Conservation (phyloP, 768 basidiomycete species). For the Sporobolomyces roseus region DNA sequence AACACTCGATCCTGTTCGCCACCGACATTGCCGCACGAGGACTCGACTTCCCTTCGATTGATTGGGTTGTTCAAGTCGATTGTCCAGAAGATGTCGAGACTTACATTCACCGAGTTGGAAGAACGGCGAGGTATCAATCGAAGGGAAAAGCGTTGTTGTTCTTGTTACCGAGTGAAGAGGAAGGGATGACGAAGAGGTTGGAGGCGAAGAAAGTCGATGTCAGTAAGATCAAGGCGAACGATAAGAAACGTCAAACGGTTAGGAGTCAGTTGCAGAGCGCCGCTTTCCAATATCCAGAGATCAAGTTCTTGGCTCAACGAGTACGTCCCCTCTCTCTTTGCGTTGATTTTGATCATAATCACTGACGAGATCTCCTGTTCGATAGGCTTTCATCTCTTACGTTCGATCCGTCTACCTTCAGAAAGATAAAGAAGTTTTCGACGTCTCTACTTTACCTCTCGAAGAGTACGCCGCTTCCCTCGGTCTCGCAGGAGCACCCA, state of each 20-base stretch:
- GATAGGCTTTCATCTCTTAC: conserved; percentile 97
- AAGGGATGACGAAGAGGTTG: conserved; percentile 74
- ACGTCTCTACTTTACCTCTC: conserved; percentile 72
- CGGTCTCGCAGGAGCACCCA: conserved; percentile 89
- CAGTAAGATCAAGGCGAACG: conserved; percentile 75
- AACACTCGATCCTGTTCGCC: conserved; percentile 82
- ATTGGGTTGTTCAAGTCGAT: conserved; percentile 92
- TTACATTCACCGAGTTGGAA: conserved; percentile 93
- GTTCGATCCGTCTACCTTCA: conserved; percentile 86
- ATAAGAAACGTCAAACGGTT: conserved; percentile 73
- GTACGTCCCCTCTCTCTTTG: conserved; percentile 53
- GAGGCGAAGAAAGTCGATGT: conserved; percentile 66
- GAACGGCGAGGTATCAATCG: conserved; percentile 89
- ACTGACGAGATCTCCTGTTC: no score
- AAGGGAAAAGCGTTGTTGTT: conserved; percentile 80
- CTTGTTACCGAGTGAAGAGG: conserved; percentile 83
- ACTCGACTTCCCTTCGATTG: no score
- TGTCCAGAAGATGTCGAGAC: conserved; percentile 96
- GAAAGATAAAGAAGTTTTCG: conserved; percentile 90
- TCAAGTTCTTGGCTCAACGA: conserved; percentile 92
- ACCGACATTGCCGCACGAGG: conserved; percentile 96
- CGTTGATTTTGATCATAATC: neutral
- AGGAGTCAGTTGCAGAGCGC: conserved; percentile 85
- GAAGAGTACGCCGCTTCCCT: conserved; percentile 82
- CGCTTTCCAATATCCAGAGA: conserved; percentile 89